Evolutionary conservation across 768 basidiomycete species (phyloP).

Genomic region (Strobilomyces echinocephalus): DNA sequence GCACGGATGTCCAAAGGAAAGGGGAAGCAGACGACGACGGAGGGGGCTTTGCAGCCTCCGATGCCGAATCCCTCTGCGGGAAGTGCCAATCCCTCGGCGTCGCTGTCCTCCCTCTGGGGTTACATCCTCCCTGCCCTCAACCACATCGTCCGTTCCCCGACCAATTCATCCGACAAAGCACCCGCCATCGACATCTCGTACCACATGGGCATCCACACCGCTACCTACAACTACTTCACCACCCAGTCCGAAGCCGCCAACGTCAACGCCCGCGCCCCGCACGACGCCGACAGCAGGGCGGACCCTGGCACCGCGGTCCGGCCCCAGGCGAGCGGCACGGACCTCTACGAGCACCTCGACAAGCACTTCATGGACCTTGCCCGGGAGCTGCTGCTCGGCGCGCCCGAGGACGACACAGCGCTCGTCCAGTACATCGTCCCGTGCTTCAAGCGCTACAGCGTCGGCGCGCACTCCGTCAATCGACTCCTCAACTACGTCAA

Average conservation of each 20-base stretch:
- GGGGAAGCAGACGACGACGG: slow-evolving; percentile 19
- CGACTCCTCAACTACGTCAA: slow-evolving; percentile 72
- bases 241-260: slow-evolving; percentile 49
- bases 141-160: slow-evolving; percentile 69
- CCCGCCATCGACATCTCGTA: slow-evolving; percentile 68
- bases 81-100: slow-evolving; percentile 71
- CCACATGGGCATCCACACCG: slow-evolving; percentile 75
- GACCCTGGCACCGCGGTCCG: slow-evolving; percentile 25
- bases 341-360: slow-evolving; percentile 72
- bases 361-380: slow-evolving; percentile 60
- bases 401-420: slow-evolving; percentile 60
- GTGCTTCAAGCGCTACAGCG: slow-evolving; percentile 64
- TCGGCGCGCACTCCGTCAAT: slow-evolving; percentile 63
- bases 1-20: slow-evolving; percentile 28
- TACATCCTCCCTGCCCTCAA: slow-evolving; percentile 72
- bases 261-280: slow-evolving; percentile 23
- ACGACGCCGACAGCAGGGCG: slow-evolving; percentile 10
- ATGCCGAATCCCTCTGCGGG: slow-evolving; percentile 54
- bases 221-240: slow-evolving; percentile 78
- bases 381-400: slow-evolving; percentile 56
- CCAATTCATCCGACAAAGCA: slow-evolving; percentile 54
- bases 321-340: slow-evolving; percentile 51
- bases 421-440: slow-evolving; percentile 69
- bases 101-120: slow-evolving; percentile 67
- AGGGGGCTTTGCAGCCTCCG: slow-evolving; percentile 28